Conservation (phyloP, 306 rosid genomes). For the Quercus robur region DNA sequence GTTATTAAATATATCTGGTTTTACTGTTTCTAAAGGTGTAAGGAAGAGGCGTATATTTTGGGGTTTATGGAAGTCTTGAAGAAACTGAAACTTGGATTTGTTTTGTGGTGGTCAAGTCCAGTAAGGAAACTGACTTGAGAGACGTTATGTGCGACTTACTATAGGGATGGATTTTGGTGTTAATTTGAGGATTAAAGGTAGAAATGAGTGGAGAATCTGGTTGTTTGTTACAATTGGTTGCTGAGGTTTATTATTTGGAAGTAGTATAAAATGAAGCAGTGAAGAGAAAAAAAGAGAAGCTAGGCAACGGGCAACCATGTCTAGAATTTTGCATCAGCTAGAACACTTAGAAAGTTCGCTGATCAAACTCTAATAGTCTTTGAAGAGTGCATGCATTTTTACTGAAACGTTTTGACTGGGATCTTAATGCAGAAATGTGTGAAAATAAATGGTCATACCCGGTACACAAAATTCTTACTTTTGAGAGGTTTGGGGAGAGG, state of each 20-base stretch:
- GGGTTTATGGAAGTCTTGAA: not conserved
- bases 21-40: not conserved
- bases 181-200: not conserved
- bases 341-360: not conserved
- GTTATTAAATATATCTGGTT: not conserved
- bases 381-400: not conserved
- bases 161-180: not conserved
- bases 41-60: not conserved
- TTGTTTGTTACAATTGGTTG: not conserved
- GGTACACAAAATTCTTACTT: too few relatives aligned
- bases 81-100: not conserved
- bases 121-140: not conserved
- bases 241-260: not conserved
- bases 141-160: not conserved
- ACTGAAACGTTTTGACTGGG: too few relatives aligned
- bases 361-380: not conserved
- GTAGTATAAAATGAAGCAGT: too few relatives aligned
- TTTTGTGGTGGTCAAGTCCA: not conserved
- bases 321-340: not conserved
- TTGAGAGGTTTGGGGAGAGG: too few relatives aligned
- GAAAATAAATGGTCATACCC: too few relatives aligned
- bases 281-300: not conserved
- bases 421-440: not conserved
- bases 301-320: not conserved
- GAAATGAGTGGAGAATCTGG: not conserved